Conservation (phyloP, 495 filamentous ascomycete species). For the Aspergillus avenaceus region DNA sequence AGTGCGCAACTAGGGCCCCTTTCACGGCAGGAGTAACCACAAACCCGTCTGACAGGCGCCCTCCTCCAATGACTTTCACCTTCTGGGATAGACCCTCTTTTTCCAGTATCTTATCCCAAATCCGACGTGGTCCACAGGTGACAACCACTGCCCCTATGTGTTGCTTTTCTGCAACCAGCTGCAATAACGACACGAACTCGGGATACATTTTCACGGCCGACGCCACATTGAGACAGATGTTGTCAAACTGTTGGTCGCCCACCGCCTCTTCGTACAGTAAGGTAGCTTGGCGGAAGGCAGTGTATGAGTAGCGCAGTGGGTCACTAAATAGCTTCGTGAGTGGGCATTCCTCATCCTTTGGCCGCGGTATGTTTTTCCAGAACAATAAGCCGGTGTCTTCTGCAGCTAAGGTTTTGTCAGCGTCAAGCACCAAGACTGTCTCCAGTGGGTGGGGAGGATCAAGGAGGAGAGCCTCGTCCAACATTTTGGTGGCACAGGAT, state of each 20-base stretch:
- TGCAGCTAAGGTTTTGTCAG: constrained; percentile 52
- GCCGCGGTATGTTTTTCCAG: constrained; percentile 35
- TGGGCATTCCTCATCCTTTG: constrained; percentile 15
- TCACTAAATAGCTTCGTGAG: constrained; percentile 49
- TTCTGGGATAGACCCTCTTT: constrained; percentile 36
- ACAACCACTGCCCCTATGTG: constrained; percentile 52
- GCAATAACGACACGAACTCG: constrained; percentile 46
- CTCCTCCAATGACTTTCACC: constrained; percentile 54
- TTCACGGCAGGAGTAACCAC: constrained; percentile 55
- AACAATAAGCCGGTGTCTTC: constrained; percentile 53
- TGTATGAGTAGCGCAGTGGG: constrained; percentile 49
- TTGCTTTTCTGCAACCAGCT: constrained; percentile 19
- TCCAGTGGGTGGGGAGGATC: constrained; percentile 21
- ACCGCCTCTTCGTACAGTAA: constrained; percentile 51
- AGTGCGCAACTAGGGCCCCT: constrained; percentile 37
- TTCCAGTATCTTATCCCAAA: constrained; percentile 57
- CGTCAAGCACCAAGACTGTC: constrained; percentile 55
- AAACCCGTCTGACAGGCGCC: constrained; percentile 44
- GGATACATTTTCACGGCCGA: constrained; percentile 40
- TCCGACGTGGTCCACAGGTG: constrained; percentile 50
- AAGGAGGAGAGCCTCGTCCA: constrained; percentile 38
- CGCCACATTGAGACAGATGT: constrained; percentile 45
- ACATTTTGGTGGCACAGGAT: constrained; percentile 19
- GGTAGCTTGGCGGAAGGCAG: constrained; percentile 53
- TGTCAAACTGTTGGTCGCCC: constrained; percentile 41